These are phyloP conservation scores for Lasiodiplodia gonubiensis DNA, from an alignment of 2,329 filamentous ascomycete species.

Conservation along the genomic window DNA sequence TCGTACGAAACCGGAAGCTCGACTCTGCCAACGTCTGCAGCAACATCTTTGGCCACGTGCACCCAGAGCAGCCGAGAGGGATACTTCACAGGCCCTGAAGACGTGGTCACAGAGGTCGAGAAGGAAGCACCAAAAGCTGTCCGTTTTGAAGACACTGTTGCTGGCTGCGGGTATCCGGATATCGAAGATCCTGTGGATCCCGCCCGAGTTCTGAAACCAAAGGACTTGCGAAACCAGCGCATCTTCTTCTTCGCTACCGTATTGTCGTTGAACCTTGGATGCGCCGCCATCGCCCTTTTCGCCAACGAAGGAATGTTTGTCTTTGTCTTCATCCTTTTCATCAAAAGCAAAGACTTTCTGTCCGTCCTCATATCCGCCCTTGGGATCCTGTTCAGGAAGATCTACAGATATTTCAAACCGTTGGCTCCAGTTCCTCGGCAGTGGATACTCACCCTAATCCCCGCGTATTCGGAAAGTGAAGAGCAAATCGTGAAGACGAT, in stretches of 20 bases:
- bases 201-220: conserved; percentile 15
- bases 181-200: conserved; percentile 24
- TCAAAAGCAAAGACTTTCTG: conserved; percentile 36
- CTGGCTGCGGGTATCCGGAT: conserved; percentile 22
- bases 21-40: background rate
- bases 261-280: conserved; percentile 13
- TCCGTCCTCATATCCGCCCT: conserved; percentile 31
- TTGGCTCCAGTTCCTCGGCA: conserved; percentile 29
- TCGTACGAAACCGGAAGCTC: conserved; percentile 1
- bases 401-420: conserved; percentile 29
- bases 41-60: conserved; percentile 4
- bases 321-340: conserved; percentile 34
- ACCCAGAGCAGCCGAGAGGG: conserved; percentile 1
- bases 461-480: conserved; percentile 35
- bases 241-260: conserved; percentile 17
- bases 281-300: conserved; percentile 13
- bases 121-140: conserved; percentile 8
- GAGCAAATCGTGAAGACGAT: conserved; percentile 36
- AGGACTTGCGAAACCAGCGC: conserved; percentile 21
- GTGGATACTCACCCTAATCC: conserved; percentile 36
- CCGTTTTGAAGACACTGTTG: conserved; percentile 16
- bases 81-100: conserved; percentile 11
- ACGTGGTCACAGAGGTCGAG: background rate
- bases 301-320: conserved; percentile 29
- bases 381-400: conserved; percentile 26